Evolutionary conservation across 1,284 basidiomycete species (phyloP), one percentile per base, ranked within the genome.

Genomic region (Sanghuangporus weigelae): DNA sequence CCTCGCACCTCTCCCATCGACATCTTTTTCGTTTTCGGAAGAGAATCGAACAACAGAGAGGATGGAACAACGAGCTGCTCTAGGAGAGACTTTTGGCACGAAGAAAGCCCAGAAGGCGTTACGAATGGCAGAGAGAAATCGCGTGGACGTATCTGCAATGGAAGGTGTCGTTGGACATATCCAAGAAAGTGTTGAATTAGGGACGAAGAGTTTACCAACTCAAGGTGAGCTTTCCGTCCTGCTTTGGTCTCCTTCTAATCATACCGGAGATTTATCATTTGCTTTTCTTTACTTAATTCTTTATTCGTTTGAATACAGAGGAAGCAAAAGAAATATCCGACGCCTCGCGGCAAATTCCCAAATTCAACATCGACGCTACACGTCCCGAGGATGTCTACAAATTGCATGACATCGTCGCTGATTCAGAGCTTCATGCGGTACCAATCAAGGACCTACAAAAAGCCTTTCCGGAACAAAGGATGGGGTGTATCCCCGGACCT

Each of bases 41-140:
- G 12, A n/a, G 21, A 5, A 21, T 19, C 44, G 44, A n/a, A 74
- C 79, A 14, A 79, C 81, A 10, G 82, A 87, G 67, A 86, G 85
- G 64, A 76, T 82, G 54, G 81, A 84, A 57, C 87, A 87, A 40
- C 83, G 90, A 35, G 92, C 86, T 65, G 80, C 84, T n/a, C 84
- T 98, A 1, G 95, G 95, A 38, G 89, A 93, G 72, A 85, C 90
- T 1, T 98, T 98, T 68, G 95, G 95, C 23, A 96, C 94, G 12
- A 92, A 93, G 76, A 97, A 96, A 73, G 92, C 93, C 44, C 90
- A 93, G 75, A 85, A 86, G 14, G 87, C 86, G 36, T 94, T 97
- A 69, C 84, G 85, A 63, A 89, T 92, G 2, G 84, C 85, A 64
- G 93, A 94, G 74, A 83, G 95, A 66, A 95, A 95, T 77, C 87